phyloP scores from a whole-genome alignment of 2,329 filamentous ascomycete genomes.

The Calonectria honghensis region DNA sequence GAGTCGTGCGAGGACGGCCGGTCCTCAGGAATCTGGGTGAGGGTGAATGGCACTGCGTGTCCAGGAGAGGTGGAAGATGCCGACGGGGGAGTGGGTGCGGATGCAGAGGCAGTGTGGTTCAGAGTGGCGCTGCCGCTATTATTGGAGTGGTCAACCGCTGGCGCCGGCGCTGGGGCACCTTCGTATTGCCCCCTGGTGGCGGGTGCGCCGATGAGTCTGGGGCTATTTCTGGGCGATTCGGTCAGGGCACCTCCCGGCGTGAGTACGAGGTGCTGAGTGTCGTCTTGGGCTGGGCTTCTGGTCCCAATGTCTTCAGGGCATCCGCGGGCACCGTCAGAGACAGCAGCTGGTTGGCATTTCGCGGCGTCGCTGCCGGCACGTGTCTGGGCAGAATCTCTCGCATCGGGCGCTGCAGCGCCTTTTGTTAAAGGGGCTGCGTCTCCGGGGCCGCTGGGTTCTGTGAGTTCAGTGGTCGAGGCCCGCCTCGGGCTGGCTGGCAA shows the following conservation, averaged over 20 bases:
- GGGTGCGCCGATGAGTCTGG: conserved; percentile 46
- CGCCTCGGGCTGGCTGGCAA: conserved; percentile 40
- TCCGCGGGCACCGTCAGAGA: conserved; percentile 36
- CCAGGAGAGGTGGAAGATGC: conserved; percentile 47
- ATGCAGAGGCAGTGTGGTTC: conserved; percentile 45
- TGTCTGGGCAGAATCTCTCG: conserved; percentile 43
- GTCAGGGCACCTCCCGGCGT: conserved; percentile 46
- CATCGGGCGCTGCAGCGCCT: conserved; percentile 40
- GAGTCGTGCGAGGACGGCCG: conserved; percentile 43
- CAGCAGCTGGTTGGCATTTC: conserved; percentile 25
- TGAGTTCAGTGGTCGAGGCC: conserved; percentile 37
- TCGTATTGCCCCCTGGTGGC: conserved; percentile 54
- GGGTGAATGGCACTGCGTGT: conserved; percentile 39
- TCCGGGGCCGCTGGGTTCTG: conserved; percentile 32
- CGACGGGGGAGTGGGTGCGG: conserved; percentile 39
- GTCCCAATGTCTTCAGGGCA: not conserved
- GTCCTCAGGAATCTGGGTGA: conserved; percentile 44
- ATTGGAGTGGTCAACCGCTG: conserved; percentile 48
- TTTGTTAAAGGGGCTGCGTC: conserved; percentile 45
- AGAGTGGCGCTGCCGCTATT: conserved; percentile 48
- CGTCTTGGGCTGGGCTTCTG: conserved; percentile 1
- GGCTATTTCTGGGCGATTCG: conserved; percentile 53
- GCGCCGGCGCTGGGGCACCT: conserved; percentile 48
- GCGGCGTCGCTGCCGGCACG: conserved; percentile 42
- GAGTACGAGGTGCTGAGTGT: conserved; percentile 40